Conservation (phyloP, 495 filamentous ascomycete species). For the Chaetomium tenue region DNA sequence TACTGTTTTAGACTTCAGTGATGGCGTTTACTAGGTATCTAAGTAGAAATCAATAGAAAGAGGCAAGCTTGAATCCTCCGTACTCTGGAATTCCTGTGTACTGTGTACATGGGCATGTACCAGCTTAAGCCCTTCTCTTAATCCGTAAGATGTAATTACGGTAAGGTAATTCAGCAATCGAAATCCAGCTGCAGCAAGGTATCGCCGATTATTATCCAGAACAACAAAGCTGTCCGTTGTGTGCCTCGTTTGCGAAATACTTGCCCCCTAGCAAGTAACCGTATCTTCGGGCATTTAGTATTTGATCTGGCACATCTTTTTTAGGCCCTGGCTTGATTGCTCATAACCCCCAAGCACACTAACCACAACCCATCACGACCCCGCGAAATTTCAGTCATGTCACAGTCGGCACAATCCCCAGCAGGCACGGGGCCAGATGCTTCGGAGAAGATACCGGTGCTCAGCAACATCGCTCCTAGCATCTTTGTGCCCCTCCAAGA, state of each 20-base stretch:
- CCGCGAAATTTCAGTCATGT: not conserved
- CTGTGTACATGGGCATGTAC: too few species aligned
- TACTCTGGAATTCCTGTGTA: too few species aligned
- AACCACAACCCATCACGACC: not conserved
- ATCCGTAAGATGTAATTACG: not conserved
- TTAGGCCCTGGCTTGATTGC: not conserved
- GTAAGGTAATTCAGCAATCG: not conserved
- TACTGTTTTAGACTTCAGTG: slow-evolving; percentile 46
- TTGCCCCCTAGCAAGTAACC: too few species aligned
- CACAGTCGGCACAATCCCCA: slow-evolving; percentile 42
- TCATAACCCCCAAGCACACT: not conserved
- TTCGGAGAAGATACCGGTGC: slow-evolving; percentile 36
- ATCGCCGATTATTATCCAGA: not conserved
- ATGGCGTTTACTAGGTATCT: slow-evolving; percentile 28
- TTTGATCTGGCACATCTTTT: too few species aligned
- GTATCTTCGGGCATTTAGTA: too few species aligned
- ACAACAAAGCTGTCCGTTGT: not conserved
- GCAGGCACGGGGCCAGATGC: slow-evolving; percentile 52
- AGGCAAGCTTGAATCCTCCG: not conserved
- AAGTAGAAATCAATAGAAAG: not conserved
- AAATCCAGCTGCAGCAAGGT: not conserved
- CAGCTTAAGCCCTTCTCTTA: not conserved
- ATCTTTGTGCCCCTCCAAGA: slow-evolving; percentile 46
- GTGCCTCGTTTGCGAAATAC: too few species aligned
- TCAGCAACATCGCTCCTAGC: slow-evolving; percentile 36